A percentile compares a stretch with the other conserved stretches of the same genome.
Conservation (phyloP, 2,329 filamentous ascomycete genomes). For the Stenocarpella maydis region DNA sequence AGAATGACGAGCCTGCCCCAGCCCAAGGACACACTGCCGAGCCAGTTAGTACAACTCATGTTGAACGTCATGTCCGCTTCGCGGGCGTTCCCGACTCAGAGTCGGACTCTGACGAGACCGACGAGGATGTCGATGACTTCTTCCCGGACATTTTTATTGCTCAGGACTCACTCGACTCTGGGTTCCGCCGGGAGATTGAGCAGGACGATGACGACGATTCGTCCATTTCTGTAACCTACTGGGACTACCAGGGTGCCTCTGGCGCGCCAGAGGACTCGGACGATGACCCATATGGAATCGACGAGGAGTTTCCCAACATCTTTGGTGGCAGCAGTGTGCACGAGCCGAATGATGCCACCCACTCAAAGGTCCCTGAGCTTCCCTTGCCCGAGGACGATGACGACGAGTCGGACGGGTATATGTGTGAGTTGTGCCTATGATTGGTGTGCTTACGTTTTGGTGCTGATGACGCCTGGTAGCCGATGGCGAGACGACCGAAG, state of each 20-base stretch:
- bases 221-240: slow-evolving; percentile 66
- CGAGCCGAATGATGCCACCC: background rate
- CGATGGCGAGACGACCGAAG: slow-evolving; percentile 70
- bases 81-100: slow-evolving; percentile 72
- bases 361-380: slow-evolving; percentile 18
- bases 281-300: slow-evolving; percentile 38
- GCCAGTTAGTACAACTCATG: slow-evolving; percentile 33
- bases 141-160: slow-evolving; percentile 83
- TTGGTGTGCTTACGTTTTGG: slow-evolving; percentile 31
- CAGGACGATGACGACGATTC: slow-evolving; percentile 65
- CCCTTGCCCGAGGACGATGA: slow-evolving; percentile 34
- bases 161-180: slow-evolving; percentile 75
- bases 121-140: slow-evolving; percentile 69
- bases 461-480: slow-evolving; percentile 55
- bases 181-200: slow-evolving; percentile 78
- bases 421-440: slow-evolving; percentile 58
- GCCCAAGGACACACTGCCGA: slow-evolving; percentile 24
- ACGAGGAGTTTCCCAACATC: slow-evolving; percentile 26
- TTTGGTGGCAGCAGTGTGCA: slow-evolving; percentile 15
- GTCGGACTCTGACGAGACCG: slow-evolving; percentile 67
- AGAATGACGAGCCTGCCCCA: slow-evolving; percentile 38
- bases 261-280: slow-evolving; percentile 45
- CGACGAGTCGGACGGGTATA: slow-evolving; percentile 58
- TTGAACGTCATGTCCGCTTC: slow-evolving; percentile 78
- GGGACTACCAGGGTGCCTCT: slow-evolving; percentile 66